Evolutionary conservation across 495 filamentous ascomycete genomes (phyloP).

Genomic region (Trichocladium uniseriatum): DNA sequence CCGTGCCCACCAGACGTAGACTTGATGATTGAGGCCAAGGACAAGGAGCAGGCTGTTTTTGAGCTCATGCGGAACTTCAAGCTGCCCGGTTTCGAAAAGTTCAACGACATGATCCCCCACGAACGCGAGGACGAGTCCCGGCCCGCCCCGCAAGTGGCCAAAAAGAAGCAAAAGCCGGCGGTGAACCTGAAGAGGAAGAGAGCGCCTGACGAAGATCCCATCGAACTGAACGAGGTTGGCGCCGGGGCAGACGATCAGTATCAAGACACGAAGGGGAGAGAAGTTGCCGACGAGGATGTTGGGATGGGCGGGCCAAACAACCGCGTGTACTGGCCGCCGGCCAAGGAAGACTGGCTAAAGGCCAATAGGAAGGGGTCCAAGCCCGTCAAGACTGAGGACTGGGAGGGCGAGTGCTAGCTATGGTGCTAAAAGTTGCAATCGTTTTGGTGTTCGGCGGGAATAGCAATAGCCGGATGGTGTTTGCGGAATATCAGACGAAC

Average conservation of each 20-base stretch:
- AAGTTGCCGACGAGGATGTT: constrained; percentile 60
- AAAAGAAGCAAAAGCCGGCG: constrained; percentile 33
- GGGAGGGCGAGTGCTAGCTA: background rate
- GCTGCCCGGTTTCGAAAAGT: constrained; percentile 62
- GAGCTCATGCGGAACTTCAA: constrained; percentile 84
- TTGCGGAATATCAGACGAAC: too few relatives aligned
- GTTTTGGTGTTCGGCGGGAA: too few relatives aligned
- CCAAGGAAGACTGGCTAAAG: constrained; percentile 83
- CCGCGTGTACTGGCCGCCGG: constrained; percentile 84
- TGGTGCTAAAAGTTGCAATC: too few relatives aligned
- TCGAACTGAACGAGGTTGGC: constrained; percentile 36
- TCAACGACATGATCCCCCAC: constrained; percentile 73
- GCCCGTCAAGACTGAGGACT: constrained; percentile 9
- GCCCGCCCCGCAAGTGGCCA: constrained; percentile 43
- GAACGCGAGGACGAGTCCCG: constrained; percentile 71
- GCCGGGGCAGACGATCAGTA: constrained; percentile 37
- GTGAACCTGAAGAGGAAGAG: constrained; percentile 18
- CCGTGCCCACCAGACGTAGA: constrained; percentile 79
- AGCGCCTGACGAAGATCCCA: constrained; percentile 21
- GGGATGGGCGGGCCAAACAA: constrained; percentile 84
- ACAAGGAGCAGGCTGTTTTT: constrained; percentile 96
- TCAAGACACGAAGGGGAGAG: constrained; percentile 24
- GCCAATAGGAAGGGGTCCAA: constrained; percentile 59
- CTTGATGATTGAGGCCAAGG: constrained; percentile 97
- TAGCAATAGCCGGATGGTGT: too few relatives aligned